Evolutionary conservation across 306 rosid species (phyloP), one percentile per base, ranked within the genome.

Genomic region (Vigna angularis): DNA sequence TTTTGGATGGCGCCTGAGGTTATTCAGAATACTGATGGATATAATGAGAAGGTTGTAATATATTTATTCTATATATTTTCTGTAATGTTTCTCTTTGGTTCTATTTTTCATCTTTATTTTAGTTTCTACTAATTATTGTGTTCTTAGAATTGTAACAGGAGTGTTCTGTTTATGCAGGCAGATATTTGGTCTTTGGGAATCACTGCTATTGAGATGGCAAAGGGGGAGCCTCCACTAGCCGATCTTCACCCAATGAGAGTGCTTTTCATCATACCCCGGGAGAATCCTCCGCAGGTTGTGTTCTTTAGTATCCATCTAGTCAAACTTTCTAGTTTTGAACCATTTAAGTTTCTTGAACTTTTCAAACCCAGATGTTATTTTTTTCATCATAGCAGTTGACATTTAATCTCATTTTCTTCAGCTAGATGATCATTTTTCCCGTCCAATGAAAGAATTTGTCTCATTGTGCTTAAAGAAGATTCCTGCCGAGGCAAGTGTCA

Each of bases 1-100:
- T 96, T 93, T 82, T 96, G 99, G 99, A 96, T 96, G 99, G 99
- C 99, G 56, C 99, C 98, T 7, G 99, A 96, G 90, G 99, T 96
- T 70, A 96, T 96, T 90, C 98, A 96, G 83, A 96, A 93, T 73
- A 79, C 94, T 24, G 99, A 96, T 14, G 99, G 99, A 78, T 96
- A 96, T 79, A 89, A 96, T 80, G 99, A 93, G 84, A 96, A 96
- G 99, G 99, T 96, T 85, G 79, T 67, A 74, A 69, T 61, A 53
- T 22, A 73, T 26, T 49, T 70, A 61, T 61, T 81, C 56, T 77
- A 22, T 15, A 61, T 55, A 20, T 81, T 38, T 66, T 74, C 42
- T 63, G 66, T 14, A 28, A 26, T 45, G 20, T 77, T 74, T 52
- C 61, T 74, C 51, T 77, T 76, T 64, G 20, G 47, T 58, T 75